These are phyloP conservation scores for Curvularia sp. DNA, from an alignment of 2,329 filamentous ascomycete genomes.

Conservation along the genomic window DNA sequence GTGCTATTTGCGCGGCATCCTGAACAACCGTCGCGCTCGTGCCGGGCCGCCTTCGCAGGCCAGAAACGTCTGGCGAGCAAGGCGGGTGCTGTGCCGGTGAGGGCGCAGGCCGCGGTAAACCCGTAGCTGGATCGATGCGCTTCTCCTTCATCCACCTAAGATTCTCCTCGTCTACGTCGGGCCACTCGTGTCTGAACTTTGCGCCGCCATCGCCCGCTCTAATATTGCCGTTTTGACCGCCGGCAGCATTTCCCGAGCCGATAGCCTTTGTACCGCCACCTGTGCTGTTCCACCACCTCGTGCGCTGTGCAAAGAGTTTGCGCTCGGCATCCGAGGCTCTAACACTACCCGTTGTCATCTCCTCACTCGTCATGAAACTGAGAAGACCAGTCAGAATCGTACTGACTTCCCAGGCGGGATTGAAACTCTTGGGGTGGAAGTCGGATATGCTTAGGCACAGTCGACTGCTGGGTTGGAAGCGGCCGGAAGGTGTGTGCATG, in stretches of 20 bases:
- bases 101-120: conserved; percentile 65
- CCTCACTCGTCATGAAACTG: conserved; percentile 97
- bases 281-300: conserved; percentile 96
- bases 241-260: conserved; percentile 48
- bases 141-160: conserved; percentile 89
- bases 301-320: conserved; percentile 75
- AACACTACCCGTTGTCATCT: conserved; percentile 96
- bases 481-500: conserved; percentile 97
- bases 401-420: conserved; percentile 96
- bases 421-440: conserved; percentile 97
- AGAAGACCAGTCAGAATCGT: conserved; percentile 94
- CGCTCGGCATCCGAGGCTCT: conserved; percentile 79
- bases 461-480: conserved; percentile 90
- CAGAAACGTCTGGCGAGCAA: conserved; percentile 69
- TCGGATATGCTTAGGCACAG: conserved; percentile 96
- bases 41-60: conserved; percentile 67
- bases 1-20: conserved; percentile 72
- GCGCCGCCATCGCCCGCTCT: conserved; percentile 91
- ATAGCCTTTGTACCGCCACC: conserved; percentile 75
- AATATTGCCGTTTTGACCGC: conserved; percentile 67
- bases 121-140: conserved; percentile 78
- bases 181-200: conserved; percentile 90
- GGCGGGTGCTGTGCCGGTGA: conserved; percentile 52
- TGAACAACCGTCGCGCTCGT: conserved; percentile 74
- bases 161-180: conserved; percentile 87